phyloP scores from a whole-genome alignment of 192 early-diverging fungal species.

The Rhizophagus sp. region DNA sequence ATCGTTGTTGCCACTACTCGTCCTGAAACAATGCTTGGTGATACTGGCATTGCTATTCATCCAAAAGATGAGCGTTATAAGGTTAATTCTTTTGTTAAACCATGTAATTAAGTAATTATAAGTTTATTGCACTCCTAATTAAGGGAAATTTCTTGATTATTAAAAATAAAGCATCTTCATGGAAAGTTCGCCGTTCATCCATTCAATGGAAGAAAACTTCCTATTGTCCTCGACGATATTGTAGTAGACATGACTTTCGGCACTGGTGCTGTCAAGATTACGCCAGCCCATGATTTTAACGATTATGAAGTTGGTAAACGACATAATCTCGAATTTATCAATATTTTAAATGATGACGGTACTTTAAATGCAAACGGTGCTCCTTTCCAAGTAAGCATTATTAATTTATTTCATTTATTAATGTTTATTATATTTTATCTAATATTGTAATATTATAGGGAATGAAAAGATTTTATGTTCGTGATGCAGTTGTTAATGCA shows the following conservation, averaged over 20 bases:
- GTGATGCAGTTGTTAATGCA: conserved; percentile 82
- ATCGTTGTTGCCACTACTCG: conserved; percentile 97
- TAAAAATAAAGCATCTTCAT: conserved; percentile 67
- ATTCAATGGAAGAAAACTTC: conserved; percentile 87
- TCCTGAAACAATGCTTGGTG: conserved; percentile 99
- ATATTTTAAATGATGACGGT: conserved; percentile 96
- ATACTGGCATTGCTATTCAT: conserved; percentile 95
- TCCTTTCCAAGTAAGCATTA: conserved; percentile 55
- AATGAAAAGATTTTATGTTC: conserved; percentile 91
- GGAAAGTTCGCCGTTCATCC: conserved; percentile 95
- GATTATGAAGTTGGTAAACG: conserved; percentile 97
- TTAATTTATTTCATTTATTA: neutral
- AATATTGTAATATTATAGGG: conserved; percentile 48
- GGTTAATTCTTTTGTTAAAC: conserved; percentile 29
- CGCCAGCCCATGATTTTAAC: conserved; percentile 97
- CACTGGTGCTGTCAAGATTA: conserved; percentile 99
- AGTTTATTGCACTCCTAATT: neutral
- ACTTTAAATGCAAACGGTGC: conserved; percentile 90
- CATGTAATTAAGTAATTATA: neutral
- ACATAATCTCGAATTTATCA: conserved; percentile 92
- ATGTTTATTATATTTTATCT: neutral
- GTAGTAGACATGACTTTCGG: conserved; percentile 91
- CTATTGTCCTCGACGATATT: conserved; percentile 85
- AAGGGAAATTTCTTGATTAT: conserved; percentile 1
- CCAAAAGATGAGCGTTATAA: conserved; percentile 91